These are phyloP conservation scores for Cunninghamia lanceolata DNA, from an alignment of 75 land plant species.

Conservation along the genomic window DNA sequence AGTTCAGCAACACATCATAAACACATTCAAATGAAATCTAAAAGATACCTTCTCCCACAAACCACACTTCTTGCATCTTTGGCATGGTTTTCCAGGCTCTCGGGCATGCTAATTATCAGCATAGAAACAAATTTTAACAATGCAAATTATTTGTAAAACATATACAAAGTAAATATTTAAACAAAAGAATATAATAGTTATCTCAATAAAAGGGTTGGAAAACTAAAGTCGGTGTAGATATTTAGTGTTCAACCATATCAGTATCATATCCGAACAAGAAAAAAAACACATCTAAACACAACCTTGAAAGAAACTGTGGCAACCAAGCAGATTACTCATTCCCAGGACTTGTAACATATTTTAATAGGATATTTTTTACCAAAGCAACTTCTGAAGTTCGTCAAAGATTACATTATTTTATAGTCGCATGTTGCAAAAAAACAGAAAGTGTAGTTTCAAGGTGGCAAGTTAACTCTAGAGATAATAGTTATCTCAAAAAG, in stretches of 20 bases:
- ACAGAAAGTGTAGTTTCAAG: too few species aligned
- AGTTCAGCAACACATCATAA: not conserved
- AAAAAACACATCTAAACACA: not conserved
- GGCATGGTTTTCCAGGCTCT: conserved; percentile 24
- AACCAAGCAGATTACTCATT: not conserved
- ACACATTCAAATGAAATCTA: not conserved
- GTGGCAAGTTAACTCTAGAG: too few species aligned
- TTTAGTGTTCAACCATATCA: not conserved
- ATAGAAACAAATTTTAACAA: not conserved
- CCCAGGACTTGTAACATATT: not conserved
- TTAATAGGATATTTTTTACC: not conserved
- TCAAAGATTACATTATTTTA: too few species aligned
- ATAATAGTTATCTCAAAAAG: not conserved
- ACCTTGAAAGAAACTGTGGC: not conserved
- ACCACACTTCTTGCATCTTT: conserved; percentile 26
- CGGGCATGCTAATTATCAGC: conserved; percentile 21
- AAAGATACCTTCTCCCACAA: conserved; percentile 37
- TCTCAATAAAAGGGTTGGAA: not conserved
- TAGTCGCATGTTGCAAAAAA: too few species aligned
- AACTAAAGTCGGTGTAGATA: not conserved
- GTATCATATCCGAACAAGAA: not conserved
- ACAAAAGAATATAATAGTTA: not conserved
- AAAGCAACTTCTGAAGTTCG: too few species aligned
- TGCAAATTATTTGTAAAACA: not conserved
- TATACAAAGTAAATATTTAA: not conserved